Evolutionary conservation across 2,329 filamentous ascomycete genomes (phyloP).

Genomic region (Diaporthe ampelina): DNA sequence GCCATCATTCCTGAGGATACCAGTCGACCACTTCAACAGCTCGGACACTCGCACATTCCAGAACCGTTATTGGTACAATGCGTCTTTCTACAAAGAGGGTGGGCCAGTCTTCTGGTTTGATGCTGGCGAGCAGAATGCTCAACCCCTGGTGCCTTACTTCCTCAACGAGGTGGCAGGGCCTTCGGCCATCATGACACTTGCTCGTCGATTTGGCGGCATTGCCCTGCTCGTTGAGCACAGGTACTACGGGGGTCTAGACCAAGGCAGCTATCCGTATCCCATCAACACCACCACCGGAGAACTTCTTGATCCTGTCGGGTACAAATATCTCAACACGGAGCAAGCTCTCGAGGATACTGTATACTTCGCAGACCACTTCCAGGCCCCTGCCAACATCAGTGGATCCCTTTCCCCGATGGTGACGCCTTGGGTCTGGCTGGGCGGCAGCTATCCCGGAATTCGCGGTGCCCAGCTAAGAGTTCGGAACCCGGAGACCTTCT

Average conservation of each 20-base stretch:
- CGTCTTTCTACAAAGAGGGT: slow-evolving; percentile 45
- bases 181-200: slow-evolving; percentile 43
- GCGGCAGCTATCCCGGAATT: slow-evolving; percentile 66
- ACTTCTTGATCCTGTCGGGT: slow-evolving; percentile 35
- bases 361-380: slow-evolving; percentile 47
- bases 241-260: slow-evolving; percentile 44
- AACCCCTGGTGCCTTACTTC: slow-evolving; percentile 16
- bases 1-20: slow-evolving; percentile 41
- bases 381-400: slow-evolving; percentile 46
- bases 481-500: slow-evolving; percentile 62
- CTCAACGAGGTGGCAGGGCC: slow-evolving; percentile 39
- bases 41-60: slow-evolving; percentile 44
- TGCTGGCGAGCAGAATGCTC: slow-evolving; percentile 42
- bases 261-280: slow-evolving; percentile 43
- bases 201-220: slow-evolving; percentile 44
- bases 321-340: slow-evolving; percentile 47
- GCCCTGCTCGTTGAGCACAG: slow-evolving; percentile 47
- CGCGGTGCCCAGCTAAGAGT: slow-evolving; percentile 63
- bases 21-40: slow-evolving; percentile 45
- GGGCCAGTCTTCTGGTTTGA: slow-evolving; percentile 47
- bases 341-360: slow-evolving; percentile 49
- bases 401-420: slow-evolving; percentile 52
- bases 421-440: slow-evolving; percentile 66
- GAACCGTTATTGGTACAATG: slow-evolving; percentile 46
- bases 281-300: slow-evolving; percentile 41